These are phyloP conservation scores for Arachis stenosperma DNA, from an alignment of 306 rosid species.

Conservation along the genomic window DNA sequence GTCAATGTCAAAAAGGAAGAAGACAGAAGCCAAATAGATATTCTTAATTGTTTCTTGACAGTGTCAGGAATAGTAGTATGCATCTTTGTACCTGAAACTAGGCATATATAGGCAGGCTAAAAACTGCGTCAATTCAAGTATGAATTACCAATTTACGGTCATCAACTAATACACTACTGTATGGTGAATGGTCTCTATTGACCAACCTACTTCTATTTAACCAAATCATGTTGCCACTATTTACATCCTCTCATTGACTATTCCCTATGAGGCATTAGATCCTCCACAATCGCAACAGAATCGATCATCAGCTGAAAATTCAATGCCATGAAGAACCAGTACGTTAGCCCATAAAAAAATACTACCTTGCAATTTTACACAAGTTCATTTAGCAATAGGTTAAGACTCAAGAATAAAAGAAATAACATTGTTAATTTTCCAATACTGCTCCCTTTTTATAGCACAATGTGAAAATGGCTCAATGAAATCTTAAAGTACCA, in stretches of 20 bases:
- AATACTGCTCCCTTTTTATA: background rate
- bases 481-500: background rate
- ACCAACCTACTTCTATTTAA: constrained; percentile 7
- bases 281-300: constrained; percentile 47
- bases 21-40: no score
- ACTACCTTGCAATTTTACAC: constrained; percentile 8
- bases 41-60: background rate
- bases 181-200: no score
- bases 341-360: background rate
- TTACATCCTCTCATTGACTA: constrained; percentile 18
- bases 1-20: no score
- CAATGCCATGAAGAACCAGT: background rate
- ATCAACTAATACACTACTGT: background rate
- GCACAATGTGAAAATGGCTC: background rate
- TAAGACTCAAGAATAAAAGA: no score
- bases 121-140: background rate
- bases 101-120: constrained; percentile 7
- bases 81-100: background rate
- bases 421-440: background rate
- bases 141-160: background rate
- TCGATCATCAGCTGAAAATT: constrained; percentile 51
- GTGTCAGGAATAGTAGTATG: background rate
- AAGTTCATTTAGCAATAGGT: constrained; percentile 2
- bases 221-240: constrained; percentile 17
- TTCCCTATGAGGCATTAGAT: constrained; percentile 56